Conservation (phyloP, 176 grass and related monocot species). For the Oryza glaberrima region DNA sequence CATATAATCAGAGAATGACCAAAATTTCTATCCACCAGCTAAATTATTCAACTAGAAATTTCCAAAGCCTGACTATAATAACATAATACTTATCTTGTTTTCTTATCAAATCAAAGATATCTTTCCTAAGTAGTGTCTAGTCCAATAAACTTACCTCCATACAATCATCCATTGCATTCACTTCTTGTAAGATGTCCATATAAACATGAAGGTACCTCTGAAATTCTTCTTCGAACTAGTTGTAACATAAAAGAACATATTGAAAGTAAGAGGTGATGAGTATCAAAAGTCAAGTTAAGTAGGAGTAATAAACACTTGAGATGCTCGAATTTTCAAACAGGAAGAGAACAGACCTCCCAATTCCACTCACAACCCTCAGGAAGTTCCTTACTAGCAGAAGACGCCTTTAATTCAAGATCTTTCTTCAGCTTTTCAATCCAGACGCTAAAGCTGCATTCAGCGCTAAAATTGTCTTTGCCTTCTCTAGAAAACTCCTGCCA, state of each 20-base stretch:
- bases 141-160: background rate
- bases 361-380: constrained; percentile 9
- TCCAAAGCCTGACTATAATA: too few species aligned
- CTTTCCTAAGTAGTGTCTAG: too few species aligned
- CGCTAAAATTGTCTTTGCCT: background rate
- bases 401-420: constrained; percentile 4
- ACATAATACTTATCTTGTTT: too few species aligned
- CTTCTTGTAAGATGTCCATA: constrained; percentile 30
- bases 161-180: constrained; percentile 19
- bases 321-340: background rate
- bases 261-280: too few species aligned
- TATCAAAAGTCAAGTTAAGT: too few species aligned
- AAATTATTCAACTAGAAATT: too few species aligned
- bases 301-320: too few species aligned
- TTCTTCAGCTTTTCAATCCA: constrained; percentile 37
- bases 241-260: background rate
- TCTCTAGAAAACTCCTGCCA: too few species aligned
- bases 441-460: background rate
- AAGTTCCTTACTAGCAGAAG: constrained; percentile 14
- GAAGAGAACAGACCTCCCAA: constrained; percentile 31
- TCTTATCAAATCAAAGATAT: too few species aligned
- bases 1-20: background rate
- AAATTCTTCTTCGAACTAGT: constrained; percentile 44
- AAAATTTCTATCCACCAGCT: too few species aligned
- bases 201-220: constrained; percentile 26